These are phyloP conservation scores for Diaporthe eres DNA, from an alignment of 2,329 filamentous ascomycete genomes.

Conservation along the genomic window DNA sequence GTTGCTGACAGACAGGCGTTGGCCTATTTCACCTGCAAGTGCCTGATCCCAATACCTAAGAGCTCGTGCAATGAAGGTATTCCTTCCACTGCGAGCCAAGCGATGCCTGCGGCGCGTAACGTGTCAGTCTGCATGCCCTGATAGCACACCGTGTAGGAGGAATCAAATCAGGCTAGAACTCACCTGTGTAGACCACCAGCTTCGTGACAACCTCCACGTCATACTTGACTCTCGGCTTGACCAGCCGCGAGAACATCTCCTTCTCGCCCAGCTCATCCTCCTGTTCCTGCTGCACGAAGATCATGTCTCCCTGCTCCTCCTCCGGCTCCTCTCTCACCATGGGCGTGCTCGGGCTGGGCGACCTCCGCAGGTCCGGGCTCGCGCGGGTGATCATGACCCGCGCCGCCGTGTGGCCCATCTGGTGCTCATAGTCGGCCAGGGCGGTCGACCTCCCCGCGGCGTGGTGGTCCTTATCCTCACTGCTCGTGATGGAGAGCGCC, in stretches of 20 bases:
- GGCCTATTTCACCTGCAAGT: constrained; percentile 46
- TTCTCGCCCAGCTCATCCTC: constrained; percentile 73
- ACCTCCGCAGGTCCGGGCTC: constrained; percentile 45
- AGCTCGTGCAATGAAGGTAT: constrained; percentile 81
- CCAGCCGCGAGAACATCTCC: constrained; percentile 87
- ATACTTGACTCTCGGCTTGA: constrained; percentile 91
- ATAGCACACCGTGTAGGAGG: constrained; percentile 4
- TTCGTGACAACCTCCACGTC: constrained; percentile 99
- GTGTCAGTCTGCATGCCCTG: background rate
- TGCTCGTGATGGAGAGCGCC: constrained; percentile 44
- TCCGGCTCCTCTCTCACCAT: constrained; percentile 43
- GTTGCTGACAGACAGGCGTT: background rate
- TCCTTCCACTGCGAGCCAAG: constrained; percentile 82
- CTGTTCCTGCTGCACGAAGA: constrained; percentile 47
- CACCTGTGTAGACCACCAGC: constrained; percentile 92
- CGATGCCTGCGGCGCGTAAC: constrained; percentile 73
- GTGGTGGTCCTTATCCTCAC: constrained; percentile 61
- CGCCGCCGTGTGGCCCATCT: constrained; percentile 76
- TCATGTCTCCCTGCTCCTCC: constrained; percentile 51
- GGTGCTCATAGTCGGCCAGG: constrained; percentile 76
- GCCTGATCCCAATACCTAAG: constrained; percentile 64
- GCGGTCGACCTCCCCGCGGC: constrained; percentile 47
- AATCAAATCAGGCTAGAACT: constrained; percentile 49
- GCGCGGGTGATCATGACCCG: constrained; percentile 55
- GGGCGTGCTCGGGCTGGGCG: constrained; percentile 43